Conservation (phyloP, 2,329 filamentous ascomycete species). For the Colletotrichum incanum region DNA sequence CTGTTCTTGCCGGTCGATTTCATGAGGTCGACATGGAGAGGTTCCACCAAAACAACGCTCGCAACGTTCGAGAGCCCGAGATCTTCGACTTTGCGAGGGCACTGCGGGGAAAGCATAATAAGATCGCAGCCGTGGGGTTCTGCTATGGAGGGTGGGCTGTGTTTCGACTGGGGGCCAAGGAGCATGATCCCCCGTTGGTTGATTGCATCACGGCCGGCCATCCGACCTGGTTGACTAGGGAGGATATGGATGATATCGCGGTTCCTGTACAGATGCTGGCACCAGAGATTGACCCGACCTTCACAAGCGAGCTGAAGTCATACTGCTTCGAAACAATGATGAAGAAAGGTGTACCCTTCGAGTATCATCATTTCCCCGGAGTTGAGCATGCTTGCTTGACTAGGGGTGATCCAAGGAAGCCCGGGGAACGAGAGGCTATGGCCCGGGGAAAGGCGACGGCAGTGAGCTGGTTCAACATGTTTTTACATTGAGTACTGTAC, state of each 20-base stretch:
- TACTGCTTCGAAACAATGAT: slow-evolving; percentile 55
- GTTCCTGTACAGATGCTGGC: slow-evolving; percentile 69
- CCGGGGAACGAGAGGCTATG: slow-evolving; percentile 58
- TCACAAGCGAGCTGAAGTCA: slow-evolving; percentile 60
- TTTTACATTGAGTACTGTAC: slow-evolving; percentile 19
- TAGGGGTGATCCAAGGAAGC: slow-evolving; percentile 55
- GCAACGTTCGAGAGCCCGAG: slow-evolving; percentile 57
- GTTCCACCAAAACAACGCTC: slow-evolving; percentile 56
- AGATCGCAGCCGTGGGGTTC: slow-evolving; percentile 62
- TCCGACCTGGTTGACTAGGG: slow-evolving; percentile 58
- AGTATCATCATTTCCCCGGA: slow-evolving; percentile 64
- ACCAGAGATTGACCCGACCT: slow-evolving; percentile 61
- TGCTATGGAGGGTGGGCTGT: slow-evolving; percentile 69
- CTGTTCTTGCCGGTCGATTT: slow-evolving; percentile 48
- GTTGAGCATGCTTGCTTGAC: slow-evolving; percentile 60
- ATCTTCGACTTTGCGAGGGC: slow-evolving; percentile 56
- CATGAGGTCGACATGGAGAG: slow-evolving; percentile 56
- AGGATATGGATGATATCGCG: slow-evolving; percentile 61
- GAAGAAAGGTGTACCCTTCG: slow-evolving; percentile 55
- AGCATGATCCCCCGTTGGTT: slow-evolving; percentile 56
- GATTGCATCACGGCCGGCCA: slow-evolving; percentile 63
- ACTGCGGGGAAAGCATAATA: slow-evolving; percentile 53
- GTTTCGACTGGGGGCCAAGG: slow-evolving; percentile 60
- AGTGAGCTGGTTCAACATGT: slow-evolving; percentile 57
- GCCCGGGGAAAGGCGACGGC: slow-evolving; percentile 60